Evolutionary conservation across 768 basidiomycete species (phyloP).

Genomic region (Kwoniella heveanensis): DNA sequence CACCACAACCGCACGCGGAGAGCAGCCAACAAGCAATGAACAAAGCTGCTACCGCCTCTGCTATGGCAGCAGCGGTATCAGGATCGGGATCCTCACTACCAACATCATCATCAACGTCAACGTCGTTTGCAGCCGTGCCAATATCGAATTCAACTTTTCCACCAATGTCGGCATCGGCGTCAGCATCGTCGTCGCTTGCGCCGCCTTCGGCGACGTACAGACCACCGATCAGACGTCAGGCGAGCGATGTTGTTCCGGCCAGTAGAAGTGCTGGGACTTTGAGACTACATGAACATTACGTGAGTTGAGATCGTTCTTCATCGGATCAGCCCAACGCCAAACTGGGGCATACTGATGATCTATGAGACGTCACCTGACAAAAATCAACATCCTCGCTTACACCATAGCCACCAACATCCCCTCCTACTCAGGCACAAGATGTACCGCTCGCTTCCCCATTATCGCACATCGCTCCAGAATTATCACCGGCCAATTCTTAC

Average conservation of each 20-base stretch:
- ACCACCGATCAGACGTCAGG: conserved; percentile 4
- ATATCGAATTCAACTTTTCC: neutral
- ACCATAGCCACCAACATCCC: conserved; percentile 13
- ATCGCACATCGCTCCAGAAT: neutral
- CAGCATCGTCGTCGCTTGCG: neutral
- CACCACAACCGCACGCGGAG: conserved; percentile 9
- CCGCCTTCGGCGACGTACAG: neutral
- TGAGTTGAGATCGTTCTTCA: too few species aligned
- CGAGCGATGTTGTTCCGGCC: conserved; percentile 4
- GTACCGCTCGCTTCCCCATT: conserved; percentile 1
- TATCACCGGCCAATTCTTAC: conserved; percentile 12
- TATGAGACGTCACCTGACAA: too few species aligned
- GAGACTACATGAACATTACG: conserved; percentile 17
- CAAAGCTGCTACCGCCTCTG: neutral
- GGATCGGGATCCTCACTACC: too few species aligned
- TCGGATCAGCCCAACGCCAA: too few species aligned
- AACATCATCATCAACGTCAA: neutral
- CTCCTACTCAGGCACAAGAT: conserved; percentile 1
- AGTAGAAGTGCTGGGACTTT: neutral
- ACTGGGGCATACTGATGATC: too few species aligned
- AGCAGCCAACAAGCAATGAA: conserved; percentile 4
- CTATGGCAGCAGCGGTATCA: neutral
- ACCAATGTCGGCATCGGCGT: neutral
- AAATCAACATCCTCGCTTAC: too few species aligned
- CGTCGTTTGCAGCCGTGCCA: neutral